Percentiles rank a stretch among this genome's conserved stretches.
Conservation (phyloP, 352 stramenopile species). For the Phytophthora podocarpi region DNA sequence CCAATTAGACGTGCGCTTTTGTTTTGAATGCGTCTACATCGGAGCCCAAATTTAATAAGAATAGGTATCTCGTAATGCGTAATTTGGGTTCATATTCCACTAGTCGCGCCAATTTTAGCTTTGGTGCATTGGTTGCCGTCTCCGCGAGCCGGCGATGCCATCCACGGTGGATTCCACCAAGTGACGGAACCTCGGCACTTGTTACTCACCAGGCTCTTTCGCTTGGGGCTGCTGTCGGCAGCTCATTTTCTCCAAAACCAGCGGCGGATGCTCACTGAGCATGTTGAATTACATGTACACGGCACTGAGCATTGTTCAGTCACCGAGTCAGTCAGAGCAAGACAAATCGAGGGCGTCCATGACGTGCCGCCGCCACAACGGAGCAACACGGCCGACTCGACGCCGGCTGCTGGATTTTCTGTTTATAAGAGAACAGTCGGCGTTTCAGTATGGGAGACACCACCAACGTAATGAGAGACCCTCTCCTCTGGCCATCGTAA, state of each 20-base stretch:
- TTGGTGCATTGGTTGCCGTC: not conserved
- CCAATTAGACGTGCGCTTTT: not conserved
- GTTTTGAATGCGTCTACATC: not conserved
- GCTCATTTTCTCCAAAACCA: constrained; percentile 30
- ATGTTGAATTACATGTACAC: no score
- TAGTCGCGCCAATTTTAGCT: constrained; percentile 11
- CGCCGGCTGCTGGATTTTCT: constrained; percentile 19
- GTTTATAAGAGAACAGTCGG: not conserved
- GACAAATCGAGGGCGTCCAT: no score
- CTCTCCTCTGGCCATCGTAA: no score
- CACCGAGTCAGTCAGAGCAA: no score
- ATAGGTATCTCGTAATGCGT: not conserved
- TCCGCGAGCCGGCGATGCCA: not conserved
- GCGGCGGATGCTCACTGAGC: constrained; percentile 5
- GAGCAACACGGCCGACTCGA: not conserved
- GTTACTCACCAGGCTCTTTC: constrained; percentile 4
- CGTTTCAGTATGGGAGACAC: not conserved
- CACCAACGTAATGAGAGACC: no score
- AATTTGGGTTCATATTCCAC: not conserved
- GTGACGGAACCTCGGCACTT: not conserved
- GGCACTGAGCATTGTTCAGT: no score
- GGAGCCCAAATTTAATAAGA: not conserved
- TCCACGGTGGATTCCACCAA: constrained; percentile 5
- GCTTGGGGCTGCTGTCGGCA: not conserved
- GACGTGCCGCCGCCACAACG: not conserved